Conservation (phyloP, 495 filamentous ascomycete genomes). For the Thozetella sp. region DNA sequence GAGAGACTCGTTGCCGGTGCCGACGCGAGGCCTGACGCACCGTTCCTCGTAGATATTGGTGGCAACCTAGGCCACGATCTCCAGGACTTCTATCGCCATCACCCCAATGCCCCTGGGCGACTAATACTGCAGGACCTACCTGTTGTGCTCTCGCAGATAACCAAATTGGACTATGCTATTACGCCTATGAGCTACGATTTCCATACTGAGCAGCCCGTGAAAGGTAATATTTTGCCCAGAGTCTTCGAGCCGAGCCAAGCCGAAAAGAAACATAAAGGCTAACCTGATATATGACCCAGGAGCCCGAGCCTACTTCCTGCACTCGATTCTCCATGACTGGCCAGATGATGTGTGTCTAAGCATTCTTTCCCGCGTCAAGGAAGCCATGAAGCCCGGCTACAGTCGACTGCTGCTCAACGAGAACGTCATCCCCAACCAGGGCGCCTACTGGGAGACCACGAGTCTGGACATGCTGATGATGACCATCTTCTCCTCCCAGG, state of each 20-base stretch:
- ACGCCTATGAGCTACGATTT: background rate
- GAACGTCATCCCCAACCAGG: slow-evolving; percentile 46
- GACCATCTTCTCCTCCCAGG: slow-evolving; percentile 22
- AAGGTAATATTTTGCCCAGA: no score
- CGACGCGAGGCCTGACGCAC: no score
- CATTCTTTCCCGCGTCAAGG: slow-evolving; percentile 36
- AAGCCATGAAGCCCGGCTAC: slow-evolving; percentile 50
- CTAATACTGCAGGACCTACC: no score
- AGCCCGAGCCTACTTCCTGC: slow-evolving; percentile 42
- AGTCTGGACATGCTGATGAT: slow-evolving; percentile 36
- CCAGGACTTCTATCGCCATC: no score
- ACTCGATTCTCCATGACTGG: slow-evolving; percentile 51
- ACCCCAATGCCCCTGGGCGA: no score
- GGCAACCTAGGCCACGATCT: no score
- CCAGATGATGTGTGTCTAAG: slow-evolving; percentile 35
- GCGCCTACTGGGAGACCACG: slow-evolving; percentile 43
- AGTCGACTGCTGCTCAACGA: slow-evolving; percentile 54
- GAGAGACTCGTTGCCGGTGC: slow-evolving; percentile 27
- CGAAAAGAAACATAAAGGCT: no score
- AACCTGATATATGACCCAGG: slow-evolving; percentile 19
- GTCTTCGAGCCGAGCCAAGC: no score
- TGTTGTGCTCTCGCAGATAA: slow-evolving; percentile 8
- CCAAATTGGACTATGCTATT: background rate
- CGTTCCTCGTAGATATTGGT: no score
- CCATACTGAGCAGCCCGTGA: background rate